Evolutionary conservation across 2,329 filamentous ascomycete species (phyloP), one percentile per base, ranked within the genome.

Genomic region (Dothideomycetidae sp.): DNA sequence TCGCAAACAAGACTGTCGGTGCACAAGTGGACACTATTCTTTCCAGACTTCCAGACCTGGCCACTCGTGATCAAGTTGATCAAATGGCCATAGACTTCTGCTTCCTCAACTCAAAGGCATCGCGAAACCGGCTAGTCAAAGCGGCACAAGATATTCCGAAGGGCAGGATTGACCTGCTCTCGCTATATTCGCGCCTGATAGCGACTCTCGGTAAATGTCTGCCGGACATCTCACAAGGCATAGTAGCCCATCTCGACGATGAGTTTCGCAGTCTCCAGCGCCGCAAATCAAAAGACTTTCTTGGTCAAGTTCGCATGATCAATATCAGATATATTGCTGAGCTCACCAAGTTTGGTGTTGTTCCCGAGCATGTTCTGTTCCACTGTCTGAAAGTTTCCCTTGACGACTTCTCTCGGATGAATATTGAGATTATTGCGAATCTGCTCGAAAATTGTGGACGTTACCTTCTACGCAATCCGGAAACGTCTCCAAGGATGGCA

Each of bases 291-390:
- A 98, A 98, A 55, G 92, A 98, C 49, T 94, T 98, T 44, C 67
- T 96, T 1, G 88, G 88, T 1, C 88, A 93, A 58, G 85, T 94
- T 33, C 80, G 90, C 30, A 78, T 92, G 48, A 78, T 81, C 59
- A 96, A 96, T 53, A 86, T 96, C 45, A 82, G 92, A n/a, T 98
- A 98, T 55, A 74, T 98, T 35, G 86, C 90, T 5, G 90, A 98
- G 59, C 63, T 98, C 53, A 98, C 90, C 42, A 98, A 98, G 54
- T 98, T 98, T 53, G 88, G 90, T 19, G 84, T 94, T 19, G 90
- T 98, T 5, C 90, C 92, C 1, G 90, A 98, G 57, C 90, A 98
- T 58, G 88, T 98, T 46, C 92, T 98, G 37, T 98, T 98, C 54
- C 90, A 98, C 54, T 98, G 90, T 54, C 74, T 98, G 50, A 98